Base-by-base conservation (phyloP, 352 stramenopile species). In the Chrysophaeum taylorii region DNA sequence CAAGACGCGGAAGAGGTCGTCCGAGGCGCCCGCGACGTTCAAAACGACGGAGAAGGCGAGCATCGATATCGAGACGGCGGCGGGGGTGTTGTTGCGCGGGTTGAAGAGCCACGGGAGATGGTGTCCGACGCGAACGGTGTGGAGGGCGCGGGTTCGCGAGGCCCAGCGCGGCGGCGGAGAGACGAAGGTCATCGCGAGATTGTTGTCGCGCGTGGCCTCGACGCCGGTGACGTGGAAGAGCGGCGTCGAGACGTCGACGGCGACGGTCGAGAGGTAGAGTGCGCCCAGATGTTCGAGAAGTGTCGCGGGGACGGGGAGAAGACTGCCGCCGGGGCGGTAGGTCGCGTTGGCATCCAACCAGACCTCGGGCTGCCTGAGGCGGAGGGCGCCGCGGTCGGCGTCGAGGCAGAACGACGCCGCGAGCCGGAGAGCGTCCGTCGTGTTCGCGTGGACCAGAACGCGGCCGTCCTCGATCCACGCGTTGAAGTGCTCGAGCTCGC, bases 261-360 rank as follows among this genome's bases (percentile, higher is more conserved):
- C 52, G 27, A 63, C 52, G 9, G 52, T 63, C 27, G 52, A 63
- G 27, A 63, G 52, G 33, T 63, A 63, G 27, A 63, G 4, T 31
- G 12, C 4, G 25, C 7, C 52, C 27, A 63, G 52, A 23, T 38
- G 2, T 31, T 63, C 52, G 52, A 63, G 25, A 2, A 63, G 15
- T 25, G 5, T 12, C 5, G 52, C 52, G 9, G 52, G 52, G 52
- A 63, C 9, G 7, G 33, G 27, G 5, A 63, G 27, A n/a, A n/a
- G n/a, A n/a, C n/a, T n/a, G 52, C 29, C 25, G 52, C 52, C 25
- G 27, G 9, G 39, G 27, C 7, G 5, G 52, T 41, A 63, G 9
- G 52, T 63, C 52, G 52, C 5, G 27, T 25, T 18, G 18, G 18
- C 48, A 18, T 9, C 9, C 9, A 63, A 9, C 9, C 12, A 7